Evolutionary conservation across 768 basidiomycete species (phyloP).

Genomic region (Kwoniella bestiolae): DNA sequence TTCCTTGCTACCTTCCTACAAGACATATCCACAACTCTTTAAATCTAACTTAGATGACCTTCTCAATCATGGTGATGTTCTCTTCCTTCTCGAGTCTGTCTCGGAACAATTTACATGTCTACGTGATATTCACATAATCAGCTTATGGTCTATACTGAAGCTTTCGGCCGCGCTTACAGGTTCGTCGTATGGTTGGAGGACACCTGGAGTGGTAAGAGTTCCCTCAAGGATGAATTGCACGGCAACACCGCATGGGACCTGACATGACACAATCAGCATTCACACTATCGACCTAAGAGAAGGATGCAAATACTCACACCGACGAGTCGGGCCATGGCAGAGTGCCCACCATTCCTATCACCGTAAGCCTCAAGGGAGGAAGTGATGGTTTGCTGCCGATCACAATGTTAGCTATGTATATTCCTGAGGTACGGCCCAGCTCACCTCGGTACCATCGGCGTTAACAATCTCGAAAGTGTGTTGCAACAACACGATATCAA

Average conservation of each 20-base stretch:
- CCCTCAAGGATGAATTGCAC: conserved; percentile 90
- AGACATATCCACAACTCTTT: background rate
- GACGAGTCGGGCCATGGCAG: conserved; percentile 76
- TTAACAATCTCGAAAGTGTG: conserved; percentile 95
- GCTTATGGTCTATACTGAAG: background rate
- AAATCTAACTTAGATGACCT: conserved; percentile 39
- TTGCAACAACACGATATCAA: conserved; percentile 96
- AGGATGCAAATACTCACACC: conserved; percentile 14
- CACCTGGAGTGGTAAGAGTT: conserved; percentile 73
- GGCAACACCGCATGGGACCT: conserved; percentile 91
- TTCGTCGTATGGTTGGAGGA: conserved; percentile 84
- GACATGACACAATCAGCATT: conserved; percentile 49
- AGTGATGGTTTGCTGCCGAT: conserved; percentile 76
- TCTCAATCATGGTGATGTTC: conserved; percentile 56
- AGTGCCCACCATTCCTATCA: conserved; percentile 67
- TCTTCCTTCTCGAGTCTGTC: conserved; percentile 47
- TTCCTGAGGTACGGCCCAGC: conserved; percentile 27
- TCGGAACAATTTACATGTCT: conserved; percentile 48
- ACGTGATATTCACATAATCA: conserved; percentile 20
- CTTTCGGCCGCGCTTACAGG: conserved; percentile 61
- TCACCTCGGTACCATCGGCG: conserved; percentile 74
- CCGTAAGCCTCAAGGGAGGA: conserved; percentile 92
- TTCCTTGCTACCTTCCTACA: too few species aligned
- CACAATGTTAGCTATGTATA: background rate
- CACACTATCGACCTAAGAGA: background rate